Evolutionary conservation across 495 filamentous ascomycete genomes (phyloP).

Genomic region (Haplographium delicatum): DNA sequence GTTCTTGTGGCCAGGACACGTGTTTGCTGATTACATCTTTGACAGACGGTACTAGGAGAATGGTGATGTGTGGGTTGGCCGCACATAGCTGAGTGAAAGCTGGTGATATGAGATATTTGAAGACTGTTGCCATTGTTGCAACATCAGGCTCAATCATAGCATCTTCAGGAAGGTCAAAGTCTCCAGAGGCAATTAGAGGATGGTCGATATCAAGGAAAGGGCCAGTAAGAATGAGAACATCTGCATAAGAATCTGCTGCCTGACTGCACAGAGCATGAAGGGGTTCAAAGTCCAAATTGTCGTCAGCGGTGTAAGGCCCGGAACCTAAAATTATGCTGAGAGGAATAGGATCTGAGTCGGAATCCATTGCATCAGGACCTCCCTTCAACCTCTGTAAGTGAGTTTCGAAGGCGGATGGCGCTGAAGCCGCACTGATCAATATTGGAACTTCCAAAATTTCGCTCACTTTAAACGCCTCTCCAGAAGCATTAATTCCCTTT

Average conservation of each 20-base stretch:
- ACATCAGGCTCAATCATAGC: slow-evolving; percentile 63
- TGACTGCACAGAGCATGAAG: slow-evolving; percentile 73
- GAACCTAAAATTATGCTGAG: slow-evolving; percentile 72
- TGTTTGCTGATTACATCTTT: slow-evolving; percentile 82
- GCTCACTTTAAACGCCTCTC: slow-evolving; percentile 73
- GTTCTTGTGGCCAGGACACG: slow-evolving; percentile 87
- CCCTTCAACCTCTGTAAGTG: slow-evolving; percentile 60
- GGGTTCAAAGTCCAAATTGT: slow-evolving; percentile 84
- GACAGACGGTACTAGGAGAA: slow-evolving; percentile 78
- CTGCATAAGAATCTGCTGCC: slow-evolving; percentile 67
- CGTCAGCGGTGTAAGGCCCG: slow-evolving; percentile 87
- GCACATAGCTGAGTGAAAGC: slow-evolving; percentile 59
- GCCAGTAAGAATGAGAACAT: slow-evolving; percentile 75
- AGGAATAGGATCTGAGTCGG: slow-evolving; percentile 50
- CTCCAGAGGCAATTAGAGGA: slow-evolving; percentile 79
- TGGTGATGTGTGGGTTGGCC: slow-evolving; percentile 66
- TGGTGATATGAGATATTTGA: slow-evolving; percentile 69
- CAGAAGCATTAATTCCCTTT: slow-evolving; percentile 79
- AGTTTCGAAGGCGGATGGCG: slow-evolving; percentile 50
- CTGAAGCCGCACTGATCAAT: slow-evolving; percentile 62
- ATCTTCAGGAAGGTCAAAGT: slow-evolving; percentile 81
- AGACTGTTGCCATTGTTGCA: slow-evolving; percentile 74
- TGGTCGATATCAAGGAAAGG: slow-evolving; percentile 91
- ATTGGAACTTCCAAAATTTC: slow-evolving; percentile 71
- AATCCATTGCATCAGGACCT: slow-evolving; percentile 53